phyloP scores from a whole-genome alignment of 805 yeast genomes.

The Nadsonia fulvescens region DNA sequence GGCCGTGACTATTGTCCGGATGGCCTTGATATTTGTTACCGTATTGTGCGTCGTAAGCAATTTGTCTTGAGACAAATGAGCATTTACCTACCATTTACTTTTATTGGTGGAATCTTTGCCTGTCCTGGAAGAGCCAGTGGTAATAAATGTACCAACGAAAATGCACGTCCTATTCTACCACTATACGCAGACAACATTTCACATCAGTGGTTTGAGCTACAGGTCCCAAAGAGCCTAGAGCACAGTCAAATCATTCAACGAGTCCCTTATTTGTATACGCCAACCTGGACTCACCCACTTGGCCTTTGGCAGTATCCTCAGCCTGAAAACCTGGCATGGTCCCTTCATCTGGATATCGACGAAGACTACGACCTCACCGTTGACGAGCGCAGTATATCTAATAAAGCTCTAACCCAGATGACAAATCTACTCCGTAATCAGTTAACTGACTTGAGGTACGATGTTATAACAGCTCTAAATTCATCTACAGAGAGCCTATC shows the following conservation, averaged over 20 bases:
- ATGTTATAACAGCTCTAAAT: too few species aligned
- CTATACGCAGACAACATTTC: conserved; percentile 39
- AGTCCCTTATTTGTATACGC: conserved; percentile 42
- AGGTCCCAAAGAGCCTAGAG: conserved; percentile 4
- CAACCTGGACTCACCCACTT: conserved; percentile 22
- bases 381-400: conserved; percentile 17
- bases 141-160: conserved; percentile 11
- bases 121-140: conserved; percentile 22
- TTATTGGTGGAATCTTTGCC: conserved; percentile 45
- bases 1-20: conserved; percentile 12
- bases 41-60: conserved; percentile 40
- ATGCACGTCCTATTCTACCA: conserved; percentile 31
- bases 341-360: conserved; percentile 26
- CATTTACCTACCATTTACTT: conserved; percentile 36
- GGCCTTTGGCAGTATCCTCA: conserved; percentile 12
- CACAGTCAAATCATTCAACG: conserved; percentile 24
- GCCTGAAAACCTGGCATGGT: conserved; percentile 25
- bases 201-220: conserved; percentile 25
- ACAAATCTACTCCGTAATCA: conserved; percentile 1
- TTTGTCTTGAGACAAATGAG: conserved; percentile 29
- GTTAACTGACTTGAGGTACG: too few species aligned
- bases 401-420: conserved; percentile 3
- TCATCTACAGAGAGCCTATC: too few species aligned
- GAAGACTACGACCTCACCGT: conserved; percentile 29
- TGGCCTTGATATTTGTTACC: conserved; percentile 25